A percentile compares a stretch with the other conserved stretches of the same genome.
Conservation (phyloP, 345 rosid species). For the Theobroma cacao region DNA sequence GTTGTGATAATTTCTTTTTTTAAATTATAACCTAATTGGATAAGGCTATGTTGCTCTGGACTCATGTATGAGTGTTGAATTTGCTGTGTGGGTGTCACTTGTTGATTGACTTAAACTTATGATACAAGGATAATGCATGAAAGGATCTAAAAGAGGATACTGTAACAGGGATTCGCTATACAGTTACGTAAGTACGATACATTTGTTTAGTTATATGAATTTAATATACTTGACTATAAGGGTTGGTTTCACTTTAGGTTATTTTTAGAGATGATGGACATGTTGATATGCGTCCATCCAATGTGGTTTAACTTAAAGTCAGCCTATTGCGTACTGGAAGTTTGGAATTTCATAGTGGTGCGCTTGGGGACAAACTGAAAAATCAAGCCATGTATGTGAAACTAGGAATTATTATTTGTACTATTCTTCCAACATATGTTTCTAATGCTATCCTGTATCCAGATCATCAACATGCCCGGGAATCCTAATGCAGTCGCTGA, state of each 20-base stretch:
- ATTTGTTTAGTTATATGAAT: background rate
- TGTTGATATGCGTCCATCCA: background rate
- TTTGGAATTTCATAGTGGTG: background rate
- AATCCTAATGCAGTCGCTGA: slow-evolving; percentile 94
- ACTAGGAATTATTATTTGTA: background rate
- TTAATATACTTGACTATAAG: background rate
- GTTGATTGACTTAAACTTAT: background rate
- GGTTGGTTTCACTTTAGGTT: background rate
- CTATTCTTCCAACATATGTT: background rate
- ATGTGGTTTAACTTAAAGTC: background rate
- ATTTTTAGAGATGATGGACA: background rate
- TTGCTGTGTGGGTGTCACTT: background rate
- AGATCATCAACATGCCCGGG: slow-evolving; percentile 98
- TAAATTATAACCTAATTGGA: background rate
- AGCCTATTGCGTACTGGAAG: background rate
- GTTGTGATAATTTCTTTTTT: background rate
- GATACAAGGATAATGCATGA: background rate
- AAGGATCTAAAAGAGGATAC: background rate
- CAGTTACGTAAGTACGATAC: background rate
- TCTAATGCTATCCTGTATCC: slow-evolving; percentile 1
- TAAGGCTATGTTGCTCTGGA: background rate
- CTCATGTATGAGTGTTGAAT: background rate
- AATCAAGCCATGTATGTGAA: background rate
- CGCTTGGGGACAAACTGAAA: background rate
- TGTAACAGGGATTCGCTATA: background rate